A percentile compares a stretch with the other conserved stretches of the same genome.
These are phyloP conservation scores for Phytophthora ohioensis DNA, from an alignment of 352 stramenopile genomes.

Conservation along the genomic window DNA sequence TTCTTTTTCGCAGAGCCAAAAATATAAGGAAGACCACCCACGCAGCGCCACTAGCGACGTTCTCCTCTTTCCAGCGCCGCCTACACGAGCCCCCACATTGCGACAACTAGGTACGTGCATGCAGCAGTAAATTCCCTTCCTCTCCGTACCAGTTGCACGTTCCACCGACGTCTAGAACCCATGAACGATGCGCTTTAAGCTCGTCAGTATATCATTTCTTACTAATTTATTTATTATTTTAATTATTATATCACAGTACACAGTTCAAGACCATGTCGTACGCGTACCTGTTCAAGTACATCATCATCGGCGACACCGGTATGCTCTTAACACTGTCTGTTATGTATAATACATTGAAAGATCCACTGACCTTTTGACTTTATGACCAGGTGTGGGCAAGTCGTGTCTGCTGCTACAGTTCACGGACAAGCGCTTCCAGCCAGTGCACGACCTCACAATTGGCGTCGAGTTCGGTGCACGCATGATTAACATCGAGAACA, in stretches of 20 bases:
- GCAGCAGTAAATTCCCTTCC: background rate
- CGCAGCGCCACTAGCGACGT: background rate
- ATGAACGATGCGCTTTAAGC: constrained; percentile 11
- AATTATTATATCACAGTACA: constrained; percentile 1
- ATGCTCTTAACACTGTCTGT: background rate
- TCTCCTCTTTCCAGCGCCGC: constrained; percentile 9
- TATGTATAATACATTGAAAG: background rate
- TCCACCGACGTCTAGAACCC: constrained; percentile 2
- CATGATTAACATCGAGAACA: constrained; percentile 99
- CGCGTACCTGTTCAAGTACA: constrained; percentile 98
- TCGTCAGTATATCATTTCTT: background rate
- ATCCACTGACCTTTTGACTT: constrained; percentile 12
- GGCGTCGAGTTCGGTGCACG: constrained; percentile 99
- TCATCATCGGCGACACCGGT: constrained; percentile 99
- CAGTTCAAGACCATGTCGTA: constrained; percentile 86
- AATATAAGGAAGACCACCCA: constrained; percentile 16
- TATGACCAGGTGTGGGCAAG: constrained; percentile 97
- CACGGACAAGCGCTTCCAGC: constrained; percentile 99
- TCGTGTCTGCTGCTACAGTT: constrained; percentile 99
- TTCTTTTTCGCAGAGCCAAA: constrained; percentile 39
- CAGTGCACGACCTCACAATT: constrained; percentile 99
- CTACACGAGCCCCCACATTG: constrained; percentile 11
- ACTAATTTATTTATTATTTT: constrained; percentile 1
- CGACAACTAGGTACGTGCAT: constrained; percentile 27
- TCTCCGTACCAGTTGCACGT: background rate